These are phyloP conservation scores for Aeminium ludgeri DNA, from an alignment of 495 filamentous ascomycete species.

Conservation along the genomic window DNA sequence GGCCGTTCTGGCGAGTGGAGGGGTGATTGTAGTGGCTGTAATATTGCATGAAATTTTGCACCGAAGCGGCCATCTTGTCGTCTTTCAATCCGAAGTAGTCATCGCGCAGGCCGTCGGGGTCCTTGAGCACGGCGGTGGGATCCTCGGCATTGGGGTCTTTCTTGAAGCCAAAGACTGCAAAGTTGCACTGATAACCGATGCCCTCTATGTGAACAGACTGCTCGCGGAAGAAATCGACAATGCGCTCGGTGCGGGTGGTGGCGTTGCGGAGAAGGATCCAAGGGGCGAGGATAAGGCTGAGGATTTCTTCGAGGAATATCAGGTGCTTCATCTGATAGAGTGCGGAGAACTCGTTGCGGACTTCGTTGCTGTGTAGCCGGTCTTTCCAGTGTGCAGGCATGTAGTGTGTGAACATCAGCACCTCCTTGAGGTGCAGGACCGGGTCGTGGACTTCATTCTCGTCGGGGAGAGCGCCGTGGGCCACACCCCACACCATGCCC, in stretches of 20 bases:
- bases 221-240: constrained; percentile 95
- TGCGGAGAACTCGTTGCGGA: constrained; percentile 63
- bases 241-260: constrained; percentile 74
- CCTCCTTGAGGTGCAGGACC: constrained; percentile 67
- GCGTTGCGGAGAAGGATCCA: constrained; percentile 77
- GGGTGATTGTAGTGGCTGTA: constrained; percentile 35
- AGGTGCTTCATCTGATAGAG: constrained; percentile 79
- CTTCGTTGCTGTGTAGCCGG: constrained; percentile 75
- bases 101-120: constrained; percentile 50
- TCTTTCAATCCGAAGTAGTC: constrained; percentile 93
- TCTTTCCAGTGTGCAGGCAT: constrained; percentile 74
- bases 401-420: constrained; percentile 85
- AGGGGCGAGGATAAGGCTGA: constrained; percentile 83
- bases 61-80: constrained; percentile 91
- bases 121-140: constrained; percentile 27
- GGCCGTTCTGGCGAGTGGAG: neutral
- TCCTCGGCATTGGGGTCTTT: constrained; percentile 45
- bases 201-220: constrained; percentile 96
- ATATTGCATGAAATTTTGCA: constrained; percentile 81
- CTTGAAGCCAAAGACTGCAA: constrained; percentile 96
- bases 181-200: constrained; percentile 86
- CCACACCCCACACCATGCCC: constrained; percentile 56
- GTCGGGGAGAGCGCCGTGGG: constrained; percentile 63
- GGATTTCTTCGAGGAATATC: constrained; percentile 80
- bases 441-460: constrained; percentile 86